A percentile compares a stretch with the other conserved stretches of the same genome.
Conservation (phyloP, 2,329 filamentous ascomycete genomes). For the Clarireedia monteithiana region DNA sequence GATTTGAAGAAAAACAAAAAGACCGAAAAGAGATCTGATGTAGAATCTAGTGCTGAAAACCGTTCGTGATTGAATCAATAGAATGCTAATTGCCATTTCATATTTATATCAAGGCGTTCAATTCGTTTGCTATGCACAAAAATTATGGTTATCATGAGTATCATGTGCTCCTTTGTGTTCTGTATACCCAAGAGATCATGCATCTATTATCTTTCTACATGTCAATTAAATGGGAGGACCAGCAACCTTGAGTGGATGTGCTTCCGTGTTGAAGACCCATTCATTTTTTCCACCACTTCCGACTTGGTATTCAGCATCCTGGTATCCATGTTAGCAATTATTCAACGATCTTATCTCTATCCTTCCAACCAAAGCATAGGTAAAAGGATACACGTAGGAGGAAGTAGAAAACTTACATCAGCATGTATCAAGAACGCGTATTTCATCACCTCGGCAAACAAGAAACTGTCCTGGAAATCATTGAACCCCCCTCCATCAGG, state of each 20-base stretch:
- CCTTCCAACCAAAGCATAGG: too few species aligned
- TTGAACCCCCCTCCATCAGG: slow-evolving; percentile 49
- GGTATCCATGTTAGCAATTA: slow-evolving; percentile 10
- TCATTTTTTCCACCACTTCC: slow-evolving; percentile 40
- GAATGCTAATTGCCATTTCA: too few species aligned
- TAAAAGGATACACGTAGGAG: too few species aligned
- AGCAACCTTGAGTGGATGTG: slow-evolving; percentile 48
- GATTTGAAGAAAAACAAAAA: too few species aligned
- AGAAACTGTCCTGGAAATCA: slow-evolving; percentile 80
- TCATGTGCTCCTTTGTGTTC: too few species aligned
- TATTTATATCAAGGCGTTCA: too few species aligned
- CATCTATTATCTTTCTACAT: not conserved
- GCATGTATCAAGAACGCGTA: slow-evolving; percentile 63
- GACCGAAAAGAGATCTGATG: too few species aligned
- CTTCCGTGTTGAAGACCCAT: slow-evolving; percentile 59
- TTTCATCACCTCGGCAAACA: slow-evolving; percentile 83
- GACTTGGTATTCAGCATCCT: slow-evolving; percentile 44
- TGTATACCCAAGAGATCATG: not conserved
- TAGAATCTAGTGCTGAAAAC: too few species aligned
- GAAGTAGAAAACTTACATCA: slow-evolving; percentile 19
- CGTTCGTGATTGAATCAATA: too few species aligned
- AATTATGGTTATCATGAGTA: too few species aligned
- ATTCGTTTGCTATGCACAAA: too few species aligned
- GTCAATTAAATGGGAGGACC: slow-evolving; percentile 21
- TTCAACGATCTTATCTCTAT: too few species aligned